Evolutionary conservation across 169 alveolate genomes (phyloP).

Genomic region (Perkinsus chesapeaki): DNA sequence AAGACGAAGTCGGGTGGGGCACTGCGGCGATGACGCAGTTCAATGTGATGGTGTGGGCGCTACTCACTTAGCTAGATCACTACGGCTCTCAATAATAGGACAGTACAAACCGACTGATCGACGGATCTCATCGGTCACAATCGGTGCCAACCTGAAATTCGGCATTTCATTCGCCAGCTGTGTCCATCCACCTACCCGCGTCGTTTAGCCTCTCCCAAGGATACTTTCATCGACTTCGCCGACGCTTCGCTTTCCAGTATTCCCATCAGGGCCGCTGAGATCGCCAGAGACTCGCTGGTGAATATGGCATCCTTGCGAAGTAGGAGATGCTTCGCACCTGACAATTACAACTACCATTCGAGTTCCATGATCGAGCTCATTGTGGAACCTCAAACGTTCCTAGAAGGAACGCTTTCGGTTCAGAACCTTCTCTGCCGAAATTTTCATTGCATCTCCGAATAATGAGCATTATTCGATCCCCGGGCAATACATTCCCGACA

Average conservation of each 20-base stretch:
- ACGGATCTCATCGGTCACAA: background rate
- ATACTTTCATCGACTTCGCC: background rate
- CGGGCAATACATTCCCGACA: no score
- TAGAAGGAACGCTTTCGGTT: no score
- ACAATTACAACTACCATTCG: background rate
- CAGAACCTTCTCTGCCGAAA: no score
- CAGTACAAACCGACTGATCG: background rate
- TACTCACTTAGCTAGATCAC: background rate
- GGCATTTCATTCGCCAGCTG: background rate
- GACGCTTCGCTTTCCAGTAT: background rate
- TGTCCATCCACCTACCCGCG: background rate
- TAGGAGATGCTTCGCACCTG: background rate
- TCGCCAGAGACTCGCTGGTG: background rate
- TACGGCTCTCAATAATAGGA: background rate
- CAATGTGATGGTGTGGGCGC: no score
- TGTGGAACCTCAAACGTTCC: no score
- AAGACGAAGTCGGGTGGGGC: no score
- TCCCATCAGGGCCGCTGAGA: background rate
- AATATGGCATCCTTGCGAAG: background rate
- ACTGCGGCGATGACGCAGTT: no score
- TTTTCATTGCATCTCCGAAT: no score
- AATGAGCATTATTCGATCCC: no score
- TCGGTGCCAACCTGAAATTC: background rate
- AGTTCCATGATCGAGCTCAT: no score
- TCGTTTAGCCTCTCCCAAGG: background rate